phyloP scores from a whole-genome alignment of 139 green algal genomes.

The Edaphochlamys debaryana region DNA sequence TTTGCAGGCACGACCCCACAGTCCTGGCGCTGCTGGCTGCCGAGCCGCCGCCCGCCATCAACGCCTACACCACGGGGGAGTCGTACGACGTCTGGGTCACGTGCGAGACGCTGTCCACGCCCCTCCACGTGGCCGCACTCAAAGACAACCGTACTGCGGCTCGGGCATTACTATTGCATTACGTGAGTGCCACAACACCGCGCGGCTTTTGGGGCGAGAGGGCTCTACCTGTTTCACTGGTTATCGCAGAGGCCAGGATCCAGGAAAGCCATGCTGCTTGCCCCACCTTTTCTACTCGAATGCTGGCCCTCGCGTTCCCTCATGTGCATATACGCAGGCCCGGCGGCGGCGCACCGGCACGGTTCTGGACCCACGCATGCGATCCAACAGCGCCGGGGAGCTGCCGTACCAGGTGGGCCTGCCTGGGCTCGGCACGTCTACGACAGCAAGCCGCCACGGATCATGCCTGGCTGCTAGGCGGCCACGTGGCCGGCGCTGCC shows the following conservation, averaged over 20 bases:
- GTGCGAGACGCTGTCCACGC: constrained; percentile 9
- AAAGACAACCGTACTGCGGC: background rate
- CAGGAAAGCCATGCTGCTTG: too few species aligned
- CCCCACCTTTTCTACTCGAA: too few species aligned
- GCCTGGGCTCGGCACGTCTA: too few species aligned
- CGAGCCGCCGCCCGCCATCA: constrained; percentile 22
- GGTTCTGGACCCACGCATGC: constrained; percentile 10
- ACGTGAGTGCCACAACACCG: constrained; percentile 1
- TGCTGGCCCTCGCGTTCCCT: too few species aligned
- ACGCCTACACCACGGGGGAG: constrained; percentile 12
- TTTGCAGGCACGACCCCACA: too few species aligned
- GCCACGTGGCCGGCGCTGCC: too few species aligned
- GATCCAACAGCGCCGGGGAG: background rate
- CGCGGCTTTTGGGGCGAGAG: too few species aligned
- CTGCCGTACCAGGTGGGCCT: background rate
- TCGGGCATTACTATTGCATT: background rate
- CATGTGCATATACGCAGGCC: too few species aligned
- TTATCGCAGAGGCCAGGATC: too few species aligned
- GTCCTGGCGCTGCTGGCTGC: background rate
- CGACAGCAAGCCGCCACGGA: too few species aligned
- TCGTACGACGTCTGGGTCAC: background rate
- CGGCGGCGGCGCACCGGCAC: background rate
- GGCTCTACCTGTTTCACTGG: too few species aligned
- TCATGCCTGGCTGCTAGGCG: too few species aligned
- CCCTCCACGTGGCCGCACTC: constrained; percentile 25